Base-by-base conservation (phyloP, 202 grass and related monocot genomes). In the Eragrostis tef region DNA sequence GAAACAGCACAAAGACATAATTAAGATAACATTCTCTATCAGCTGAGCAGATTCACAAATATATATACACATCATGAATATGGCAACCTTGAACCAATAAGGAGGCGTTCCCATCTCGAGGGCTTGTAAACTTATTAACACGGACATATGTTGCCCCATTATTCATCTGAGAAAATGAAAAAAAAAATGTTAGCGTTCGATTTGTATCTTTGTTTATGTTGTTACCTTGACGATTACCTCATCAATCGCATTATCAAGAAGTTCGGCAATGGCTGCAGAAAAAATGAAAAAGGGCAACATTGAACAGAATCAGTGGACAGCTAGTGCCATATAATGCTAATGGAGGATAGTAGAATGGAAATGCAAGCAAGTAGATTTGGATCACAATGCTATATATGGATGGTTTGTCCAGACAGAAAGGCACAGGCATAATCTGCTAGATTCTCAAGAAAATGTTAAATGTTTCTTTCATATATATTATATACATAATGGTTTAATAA, bases 181-280 rank as follows among this genome's bases (percentile, higher is more conserved):
- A 52, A 79, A 74, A 74, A 70, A 86, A 71, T 50, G 1, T 70
- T 71, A 74, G 62, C 36, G 69, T 65, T 74, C 41, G 65, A 21
- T 13, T 81, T 67, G 17, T 79, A 73, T 68, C 48, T 48, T 44
- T 44, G 48, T 82, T 47, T 81, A n/a, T 71, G 64, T 62, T 69
- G 76, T 20, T 49, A 77, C 34, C 52, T 81, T 67, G 47, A 58
- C 65, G 71, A 50, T 49, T 87, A 99, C 96, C 96, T 99, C 96
- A 76, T 99, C 96, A 47, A 99, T 89, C 77, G 96, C 90, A 71
- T 99, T 99, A 81, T 99, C 96, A 88, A 99, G 90, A 75, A 99
- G 93, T 76, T 99, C 96, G 5, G 96, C 96, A 86, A 99, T 89
- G 41, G 96, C 96, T 99, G 89, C 75, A 93, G 42, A 64, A 54